Conservation (phyloP, 2,329 filamentous ascomycete species). For the Colletotrichum aenigma region DNA sequence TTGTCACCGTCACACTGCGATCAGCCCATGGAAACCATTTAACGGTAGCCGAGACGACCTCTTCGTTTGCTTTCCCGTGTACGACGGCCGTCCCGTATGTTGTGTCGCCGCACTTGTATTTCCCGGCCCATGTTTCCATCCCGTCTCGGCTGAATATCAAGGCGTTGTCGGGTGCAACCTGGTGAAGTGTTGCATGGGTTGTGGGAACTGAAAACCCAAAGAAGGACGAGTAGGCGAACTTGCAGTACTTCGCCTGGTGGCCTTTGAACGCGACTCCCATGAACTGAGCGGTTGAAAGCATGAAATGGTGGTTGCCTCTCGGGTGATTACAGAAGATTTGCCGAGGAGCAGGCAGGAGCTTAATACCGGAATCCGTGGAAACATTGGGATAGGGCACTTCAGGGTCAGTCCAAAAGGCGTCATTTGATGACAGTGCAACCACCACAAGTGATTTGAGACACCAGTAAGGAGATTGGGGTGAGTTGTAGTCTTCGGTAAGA, state of each 20-base stretch:
- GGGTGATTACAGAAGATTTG: constrained; percentile 47
- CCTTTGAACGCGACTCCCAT: constrained; percentile 38
- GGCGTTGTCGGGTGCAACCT: neutral
- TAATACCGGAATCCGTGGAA: constrained; percentile 17
- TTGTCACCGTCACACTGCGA: neutral
- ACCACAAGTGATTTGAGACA: constrained; percentile 40
- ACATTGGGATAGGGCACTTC: constrained; percentile 11
- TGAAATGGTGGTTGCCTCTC: constrained; percentile 40
- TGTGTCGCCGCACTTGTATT: neutral
- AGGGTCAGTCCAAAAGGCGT: neutral
- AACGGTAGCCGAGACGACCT: neutral
- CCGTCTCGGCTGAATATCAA: neutral
- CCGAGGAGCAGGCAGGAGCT: constrained; percentile 29
- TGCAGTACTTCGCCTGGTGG: constrained; percentile 46
- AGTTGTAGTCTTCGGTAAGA: constrained; percentile 61
- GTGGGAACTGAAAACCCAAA: constrained; percentile 45
- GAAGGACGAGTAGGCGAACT: constrained; percentile 50
- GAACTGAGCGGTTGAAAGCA: constrained; percentile 42
- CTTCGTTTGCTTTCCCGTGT: neutral
- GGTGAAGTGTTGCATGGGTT: neutral
- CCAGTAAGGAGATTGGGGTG: constrained; percentile 60
- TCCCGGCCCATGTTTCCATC: neutral
- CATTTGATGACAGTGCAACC: constrained; percentile 23
- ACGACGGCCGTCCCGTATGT: neutral
- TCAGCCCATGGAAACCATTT: neutral